A percentile compares a stretch with the other conserved stretches of the same genome.
Evolutionary conservation across 768 basidiomycete genomes (phyloP).

Genomic region (Tulasnella sp.): DNA sequence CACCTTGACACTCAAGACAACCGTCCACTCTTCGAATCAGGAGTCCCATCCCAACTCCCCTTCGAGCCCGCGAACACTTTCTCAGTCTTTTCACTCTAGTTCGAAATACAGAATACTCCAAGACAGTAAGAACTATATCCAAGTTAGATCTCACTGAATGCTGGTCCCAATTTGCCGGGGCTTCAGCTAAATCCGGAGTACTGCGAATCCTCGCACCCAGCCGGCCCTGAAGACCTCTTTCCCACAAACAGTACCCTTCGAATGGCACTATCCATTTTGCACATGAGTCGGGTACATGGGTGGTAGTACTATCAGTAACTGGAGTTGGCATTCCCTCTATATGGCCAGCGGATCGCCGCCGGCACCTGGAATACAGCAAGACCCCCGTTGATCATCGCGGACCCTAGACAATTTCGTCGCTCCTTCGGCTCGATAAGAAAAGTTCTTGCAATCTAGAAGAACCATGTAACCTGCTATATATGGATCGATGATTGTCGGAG

Average conservation of each 20-base stretch:
- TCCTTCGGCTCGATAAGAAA: not conserved
- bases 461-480: not conserved
- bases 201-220: no score
- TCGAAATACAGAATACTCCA: not conserved
- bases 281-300: no score
- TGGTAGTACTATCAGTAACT: no score
- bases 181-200: no score
- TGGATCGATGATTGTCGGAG: constrained; percentile 2
- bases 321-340: not conserved
- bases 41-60: not conserved
- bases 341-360: no score
- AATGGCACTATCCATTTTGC: no score
- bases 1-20: no score
- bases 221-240: no score
- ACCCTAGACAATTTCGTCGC: not conserved
- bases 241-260: no score
- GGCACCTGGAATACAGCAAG: not conserved
- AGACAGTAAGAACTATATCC: no score
- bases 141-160: no score
- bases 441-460: not conserved
- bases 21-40: not conserved
- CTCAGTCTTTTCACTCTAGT: not conserved
- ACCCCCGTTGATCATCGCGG: not conserved
- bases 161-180: no score
- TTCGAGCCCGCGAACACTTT: not conserved